A percentile compares a stretch with the other conserved stretches of the same genome.
Evolutionary conservation across 768 basidiomycete species (phyloP).

Genomic region (Rhodotorula sphaerocarpa): DNA sequence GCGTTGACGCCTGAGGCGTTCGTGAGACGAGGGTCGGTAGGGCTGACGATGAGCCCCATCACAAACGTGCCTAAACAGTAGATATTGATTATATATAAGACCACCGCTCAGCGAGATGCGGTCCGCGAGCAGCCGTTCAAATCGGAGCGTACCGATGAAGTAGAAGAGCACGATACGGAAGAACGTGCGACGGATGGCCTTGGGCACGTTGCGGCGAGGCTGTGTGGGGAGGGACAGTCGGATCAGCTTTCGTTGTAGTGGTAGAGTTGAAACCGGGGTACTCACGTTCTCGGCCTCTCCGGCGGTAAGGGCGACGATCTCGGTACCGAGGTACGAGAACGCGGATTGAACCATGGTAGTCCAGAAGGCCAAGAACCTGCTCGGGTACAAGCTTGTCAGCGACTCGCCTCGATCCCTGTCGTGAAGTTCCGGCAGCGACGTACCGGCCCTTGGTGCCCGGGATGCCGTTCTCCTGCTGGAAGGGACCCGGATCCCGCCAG

Average conservation of each 20-base stretch:
- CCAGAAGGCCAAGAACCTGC: conserved; percentile 54
- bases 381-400: too few relatives aligned
- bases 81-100: too few relatives aligned
- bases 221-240: too few relatives aligned
- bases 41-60: conserved; percentile 77
- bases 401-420: too few relatives aligned
- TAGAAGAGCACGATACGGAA: conserved; percentile 76
- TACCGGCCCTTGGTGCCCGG: conserved; percentile 51
- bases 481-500: conserved; percentile 20
- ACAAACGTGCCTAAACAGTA: conserved; percentile 18
- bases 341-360: conserved; percentile 24
- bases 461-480: conserved; percentile 45
- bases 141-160: conserved; percentile 30
- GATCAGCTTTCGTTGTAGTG: too few relatives aligned
- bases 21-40: conserved; percentile 58
- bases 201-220: conserved; percentile 48
- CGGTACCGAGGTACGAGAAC: conserved; percentile 56
- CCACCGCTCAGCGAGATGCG: too few relatives aligned
- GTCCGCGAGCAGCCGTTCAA: too few relatives aligned
- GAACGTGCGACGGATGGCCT: conserved; percentile 61
- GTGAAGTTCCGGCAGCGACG: too few relatives aligned
- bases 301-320: conserved; percentile 48
- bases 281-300: conserved; percentile 46
- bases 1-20: conserved; percentile 7
- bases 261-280: too few relatives aligned